These are phyloP conservation scores for Xylariales sp. DNA, from an alignment of 2,329 filamentous ascomycete species.

Conservation along the genomic window DNA sequence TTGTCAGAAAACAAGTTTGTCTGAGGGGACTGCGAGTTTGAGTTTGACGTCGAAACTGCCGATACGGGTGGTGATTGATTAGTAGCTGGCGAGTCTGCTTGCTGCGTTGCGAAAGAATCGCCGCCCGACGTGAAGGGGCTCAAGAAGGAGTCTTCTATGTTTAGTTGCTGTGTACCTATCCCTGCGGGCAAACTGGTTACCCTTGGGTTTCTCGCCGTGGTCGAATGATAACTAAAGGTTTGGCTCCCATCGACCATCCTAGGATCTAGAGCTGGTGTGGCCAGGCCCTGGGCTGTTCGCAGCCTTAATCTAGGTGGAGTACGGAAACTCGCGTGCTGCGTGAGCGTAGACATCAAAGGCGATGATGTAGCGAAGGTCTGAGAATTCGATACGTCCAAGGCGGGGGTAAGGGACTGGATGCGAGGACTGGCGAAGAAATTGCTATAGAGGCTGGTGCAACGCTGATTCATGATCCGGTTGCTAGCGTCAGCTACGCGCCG, in stretches of 20 bases:
- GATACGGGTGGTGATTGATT: neutral
- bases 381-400: neutral
- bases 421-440: neutral
- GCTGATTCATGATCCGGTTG: neutral
- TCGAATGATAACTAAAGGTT: neutral
- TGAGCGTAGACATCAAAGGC: neutral
- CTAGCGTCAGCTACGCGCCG: neutral
- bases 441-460: neutral
- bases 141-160: no score
- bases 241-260: neutral
- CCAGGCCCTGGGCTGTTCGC: neutral
- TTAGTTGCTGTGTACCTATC: neutral
- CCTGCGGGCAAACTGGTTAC: neutral
- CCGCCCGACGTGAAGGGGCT: neutral
- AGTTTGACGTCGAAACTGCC: neutral
- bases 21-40: neutral
- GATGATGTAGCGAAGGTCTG: neutral
- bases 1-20: neutral
- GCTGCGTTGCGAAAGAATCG: neutral
- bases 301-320: slow-evolving; percentile 10
- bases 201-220: neutral
- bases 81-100: neutral
- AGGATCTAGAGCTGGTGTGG: neutral
- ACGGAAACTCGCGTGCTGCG: neutral
- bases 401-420: neutral